These are phyloP conservation scores for Nemania abortiva DNA, from an alignment of 2,329 filamentous ascomycete species.

Conservation along the genomic window DNA sequence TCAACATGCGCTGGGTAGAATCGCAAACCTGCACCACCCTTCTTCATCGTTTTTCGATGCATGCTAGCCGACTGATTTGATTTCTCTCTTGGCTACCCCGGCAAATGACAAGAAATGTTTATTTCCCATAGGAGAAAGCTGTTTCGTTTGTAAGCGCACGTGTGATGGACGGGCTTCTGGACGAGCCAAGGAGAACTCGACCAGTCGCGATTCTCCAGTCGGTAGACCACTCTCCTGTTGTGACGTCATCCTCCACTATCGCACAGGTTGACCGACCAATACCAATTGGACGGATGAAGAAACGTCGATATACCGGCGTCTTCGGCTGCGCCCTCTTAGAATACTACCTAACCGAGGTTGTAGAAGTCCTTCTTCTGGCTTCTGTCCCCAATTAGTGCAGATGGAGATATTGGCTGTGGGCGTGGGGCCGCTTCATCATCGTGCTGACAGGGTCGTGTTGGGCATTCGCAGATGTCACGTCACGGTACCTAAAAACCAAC, in stretches of 20 bases:
- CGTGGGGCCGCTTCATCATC: constrained; percentile 29
- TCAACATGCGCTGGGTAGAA: too few species aligned
- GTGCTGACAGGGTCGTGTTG: constrained; percentile 13
- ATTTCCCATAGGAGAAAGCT: too few species aligned
- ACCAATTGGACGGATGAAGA: constrained; percentile 2
- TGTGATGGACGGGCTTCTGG: not conserved
- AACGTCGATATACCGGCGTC: not conserved
- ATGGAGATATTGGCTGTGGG: constrained; percentile 13
- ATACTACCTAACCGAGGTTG: not conserved
- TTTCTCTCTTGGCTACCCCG: too few species aligned
- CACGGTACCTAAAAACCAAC: constrained; percentile 6
- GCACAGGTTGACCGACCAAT: constrained; percentile 18
- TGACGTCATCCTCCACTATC: constrained; percentile 33
- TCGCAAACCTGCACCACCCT: too few species aligned
- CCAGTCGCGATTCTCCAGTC: not conserved
- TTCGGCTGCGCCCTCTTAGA: not conserved
- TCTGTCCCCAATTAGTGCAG: not conserved
- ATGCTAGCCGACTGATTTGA: too few species aligned
- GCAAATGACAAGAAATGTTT: too few species aligned
- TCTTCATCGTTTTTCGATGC: too few species aligned
- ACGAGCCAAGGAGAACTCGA: constrained; percentile 10
- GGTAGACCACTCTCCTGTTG: not conserved
- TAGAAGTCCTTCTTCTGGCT: not conserved
- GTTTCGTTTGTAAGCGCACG: too few species aligned
- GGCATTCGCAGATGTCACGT: constrained; percentile 28